Conservation (phyloP, 352 stramenopile genomes). For the Pythium sukuiense region DNA sequence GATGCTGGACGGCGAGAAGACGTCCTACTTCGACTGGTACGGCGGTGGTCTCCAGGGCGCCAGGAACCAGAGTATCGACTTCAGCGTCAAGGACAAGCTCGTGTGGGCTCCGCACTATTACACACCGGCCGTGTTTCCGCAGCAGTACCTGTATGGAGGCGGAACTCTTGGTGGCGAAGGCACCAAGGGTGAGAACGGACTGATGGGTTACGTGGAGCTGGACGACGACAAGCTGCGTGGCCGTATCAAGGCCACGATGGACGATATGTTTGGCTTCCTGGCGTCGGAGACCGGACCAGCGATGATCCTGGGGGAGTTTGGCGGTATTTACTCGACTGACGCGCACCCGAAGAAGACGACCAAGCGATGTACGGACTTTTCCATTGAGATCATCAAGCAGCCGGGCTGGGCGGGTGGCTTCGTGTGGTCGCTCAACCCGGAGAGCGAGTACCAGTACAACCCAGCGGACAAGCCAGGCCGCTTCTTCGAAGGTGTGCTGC, state of each 20-base stretch:
- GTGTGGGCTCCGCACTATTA: conserved; percentile 86
- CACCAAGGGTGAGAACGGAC: conserved; percentile 27
- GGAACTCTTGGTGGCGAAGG: conserved; percentile 32
- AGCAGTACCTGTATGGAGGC: conserved; percentile 73
- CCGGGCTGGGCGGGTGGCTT: conserved; percentile 63
- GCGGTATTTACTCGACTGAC: conserved; percentile 71
- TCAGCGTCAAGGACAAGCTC: conserved; percentile 69
- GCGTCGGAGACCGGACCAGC: conserved; percentile 47
- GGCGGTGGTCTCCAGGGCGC: conserved; percentile 73
- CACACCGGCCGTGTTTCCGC: conserved; percentile 66
- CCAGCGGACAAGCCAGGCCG: conserved; percentile 47
- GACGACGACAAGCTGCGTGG: conserved; percentile 47
- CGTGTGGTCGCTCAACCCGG: conserved; percentile 84
- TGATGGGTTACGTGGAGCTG: conserved; percentile 57
- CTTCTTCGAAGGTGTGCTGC: conserved; percentile 69
- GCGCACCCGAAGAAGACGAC: conserved; percentile 66
- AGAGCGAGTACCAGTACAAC: conserved; percentile 80
- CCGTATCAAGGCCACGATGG: conserved; percentile 61
- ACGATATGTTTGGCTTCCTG: conserved; percentile 79
- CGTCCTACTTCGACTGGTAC: conserved; percentile 82
- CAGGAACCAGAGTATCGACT: conserved; percentile 36
- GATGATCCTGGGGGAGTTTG: conserved; percentile 77
- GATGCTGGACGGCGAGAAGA: conserved; percentile 42
- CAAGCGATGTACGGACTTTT: conserved; percentile 72
- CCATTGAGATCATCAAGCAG: conserved; percentile 62